Evolutionary conservation across 805 yeast species (phyloP), one percentile per base, ranked within the genome.

Genomic region (Tanozyma kutaoensis): DNA sequence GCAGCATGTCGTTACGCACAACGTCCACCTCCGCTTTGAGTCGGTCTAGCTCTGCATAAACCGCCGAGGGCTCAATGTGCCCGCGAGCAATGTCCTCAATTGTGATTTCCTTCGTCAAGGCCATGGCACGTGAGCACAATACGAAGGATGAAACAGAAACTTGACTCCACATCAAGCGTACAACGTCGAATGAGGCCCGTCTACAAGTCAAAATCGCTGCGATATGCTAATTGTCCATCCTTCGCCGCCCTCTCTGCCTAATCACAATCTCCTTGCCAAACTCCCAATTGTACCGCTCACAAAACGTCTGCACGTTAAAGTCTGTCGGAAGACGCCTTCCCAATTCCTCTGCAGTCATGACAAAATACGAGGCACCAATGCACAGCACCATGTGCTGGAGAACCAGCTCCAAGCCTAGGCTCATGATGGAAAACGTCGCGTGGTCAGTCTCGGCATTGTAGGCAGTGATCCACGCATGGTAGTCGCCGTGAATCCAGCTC

Each of bases 31-130:
- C 67, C 4, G 48, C 45, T 25, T 60, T 58, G 20, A 56, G 43
- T 19, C 67, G 39, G 12, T 58, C 62, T 27, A 58, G 39, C 32
- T 60, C 66, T 14, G 48, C 55, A 28, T 62, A 64, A n/a, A 72
- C 52, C 4, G 60, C 40, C 8, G 39, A 36, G 6, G 62, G 55
- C 23, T 55, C 55, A 14, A 59, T 50, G 30, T 45, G 49, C 8
- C 64, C 65, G n/a, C 61, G 51, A 6, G 62, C 43, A 23, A 59
- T 52, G 37, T 59, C 66, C 33, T 59, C 66, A 12, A 59, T 59
- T 30, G 50, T 58, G 25, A 56, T 52, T 14, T 38, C 31, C 14
- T 52, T 58, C 2, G 61, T 56, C 14, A 55, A 42, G 24, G 12
- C 21, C 20, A 14, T 22, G 19, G 15, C 11, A 11, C 11, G 12